Percentiles rank a stretch among this genome's conserved stretches.
Evolutionary conservation across 1,284 basidiomycete genomes (phyloP).

Genomic region (Pascua sp.): DNA sequence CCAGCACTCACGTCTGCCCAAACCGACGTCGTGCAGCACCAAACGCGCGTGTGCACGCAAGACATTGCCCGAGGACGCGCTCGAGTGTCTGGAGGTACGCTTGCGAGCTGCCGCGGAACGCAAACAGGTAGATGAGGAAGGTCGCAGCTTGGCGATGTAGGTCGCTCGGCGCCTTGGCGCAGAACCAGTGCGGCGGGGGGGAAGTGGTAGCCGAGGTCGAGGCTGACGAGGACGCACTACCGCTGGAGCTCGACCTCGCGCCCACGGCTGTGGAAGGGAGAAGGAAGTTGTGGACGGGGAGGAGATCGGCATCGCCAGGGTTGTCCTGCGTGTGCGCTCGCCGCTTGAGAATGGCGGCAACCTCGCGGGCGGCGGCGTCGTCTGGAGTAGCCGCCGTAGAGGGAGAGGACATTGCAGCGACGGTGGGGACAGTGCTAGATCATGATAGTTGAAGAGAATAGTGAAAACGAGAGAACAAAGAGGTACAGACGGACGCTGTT

Average conservation of each 20-base stretch:
- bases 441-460: slow-evolving; percentile 1
- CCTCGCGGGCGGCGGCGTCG: slow-evolving; percentile 14
- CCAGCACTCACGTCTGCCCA: slow-evolving; percentile 61
- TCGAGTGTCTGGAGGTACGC: slow-evolving; percentile 62
- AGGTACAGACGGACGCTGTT: not conserved
- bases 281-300: slow-evolving; percentile 59
- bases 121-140: slow-evolving; percentile 74
- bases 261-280: slow-evolving; percentile 13
- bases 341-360: slow-evolving; percentile 36
- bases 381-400: not conserved
- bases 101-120: slow-evolving; percentile 57
- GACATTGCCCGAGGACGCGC: slow-evolving; percentile 60
- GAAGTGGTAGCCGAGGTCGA: not conserved
- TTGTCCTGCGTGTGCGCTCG: slow-evolving; percentile 19
- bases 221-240: slow-evolving; percentile 12
- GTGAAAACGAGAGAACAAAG: not conserved
- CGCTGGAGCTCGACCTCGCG: not conserved
- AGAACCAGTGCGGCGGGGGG: slow-evolving; percentile 38
- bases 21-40: slow-evolving; percentile 62
- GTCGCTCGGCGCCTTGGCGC: slow-evolving; percentile 22
- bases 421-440: not conserved
- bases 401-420: slow-evolving; percentile 2
- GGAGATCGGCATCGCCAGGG: slow-evolving; percentile 55
- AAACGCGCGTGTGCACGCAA: slow-evolving; percentile 64
- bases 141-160: slow-evolving; percentile 56